Evolutionary conservation across 2,329 filamentous ascomycete species (phyloP).

Genomic region (Sporothrix mexicana): DNA sequence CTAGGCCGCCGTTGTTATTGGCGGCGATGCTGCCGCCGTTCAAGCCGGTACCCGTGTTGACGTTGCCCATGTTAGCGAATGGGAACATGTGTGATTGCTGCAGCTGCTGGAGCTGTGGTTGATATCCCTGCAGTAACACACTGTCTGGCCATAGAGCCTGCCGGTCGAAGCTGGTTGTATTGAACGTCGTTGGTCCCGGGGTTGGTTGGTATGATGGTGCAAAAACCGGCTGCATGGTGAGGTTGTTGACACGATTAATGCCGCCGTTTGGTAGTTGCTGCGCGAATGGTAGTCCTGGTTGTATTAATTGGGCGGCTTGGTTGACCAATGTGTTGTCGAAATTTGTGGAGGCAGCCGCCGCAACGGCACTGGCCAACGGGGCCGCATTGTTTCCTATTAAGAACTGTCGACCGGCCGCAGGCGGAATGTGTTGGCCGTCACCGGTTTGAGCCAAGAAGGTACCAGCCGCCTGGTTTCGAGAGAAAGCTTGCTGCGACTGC

Average conservation of each 20-base stretch:
- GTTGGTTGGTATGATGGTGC: constrained; percentile 46
- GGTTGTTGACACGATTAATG: constrained; percentile 37
- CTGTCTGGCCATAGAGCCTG: constrained; percentile 48
- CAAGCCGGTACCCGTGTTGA: constrained; percentile 8
- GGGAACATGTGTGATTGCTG: constrained; percentile 36
- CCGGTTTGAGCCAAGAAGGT: background rate
- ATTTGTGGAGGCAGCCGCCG: constrained; percentile 29
- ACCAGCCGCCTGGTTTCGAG: background rate
- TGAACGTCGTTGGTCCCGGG: constrained; percentile 49
- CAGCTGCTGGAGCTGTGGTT: constrained; percentile 44
- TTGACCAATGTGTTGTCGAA: constrained; percentile 12
- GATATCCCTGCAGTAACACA: constrained; percentile 44
- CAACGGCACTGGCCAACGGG: constrained; percentile 28
- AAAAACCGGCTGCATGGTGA: constrained; percentile 42
- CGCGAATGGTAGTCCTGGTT: background rate
- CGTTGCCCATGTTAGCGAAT: constrained; percentile 39
- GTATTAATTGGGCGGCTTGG: constrained; percentile 27
- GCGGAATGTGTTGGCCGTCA: too few species aligned
- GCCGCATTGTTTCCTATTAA: background rate
- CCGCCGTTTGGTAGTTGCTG: constrained; percentile 20
- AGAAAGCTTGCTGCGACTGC: constrained; percentile 13
- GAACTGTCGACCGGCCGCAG: too few species aligned
- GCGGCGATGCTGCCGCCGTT: constrained; percentile 13
- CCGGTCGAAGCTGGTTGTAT: constrained; percentile 48
- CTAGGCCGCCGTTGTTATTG: constrained; percentile 24